A percentile compares a stretch with the other conserved stretches of the same genome.
phyloP scores from a whole-genome alignment of 1,284 basidiomycete genomes.

The Puccinia horiana region DNA sequence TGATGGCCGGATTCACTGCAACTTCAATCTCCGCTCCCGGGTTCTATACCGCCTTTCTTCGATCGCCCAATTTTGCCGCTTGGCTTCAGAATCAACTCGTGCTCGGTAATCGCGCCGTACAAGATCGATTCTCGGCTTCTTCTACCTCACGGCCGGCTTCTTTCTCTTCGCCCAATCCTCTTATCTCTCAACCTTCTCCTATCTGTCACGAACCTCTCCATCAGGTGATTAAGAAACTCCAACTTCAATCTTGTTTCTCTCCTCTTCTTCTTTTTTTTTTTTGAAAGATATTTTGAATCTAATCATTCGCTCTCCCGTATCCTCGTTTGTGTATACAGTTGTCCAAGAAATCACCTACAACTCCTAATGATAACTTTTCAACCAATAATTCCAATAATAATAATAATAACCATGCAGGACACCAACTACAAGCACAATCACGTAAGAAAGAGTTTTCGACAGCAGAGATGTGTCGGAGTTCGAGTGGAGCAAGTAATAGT shows the following conservation, averaged over 20 bases:
- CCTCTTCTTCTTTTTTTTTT: background rate
- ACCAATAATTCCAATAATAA: too few relatives aligned
- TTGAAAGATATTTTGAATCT: background rate
- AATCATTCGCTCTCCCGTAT: background rate
- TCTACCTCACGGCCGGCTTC: background rate
- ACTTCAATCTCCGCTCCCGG: background rate
- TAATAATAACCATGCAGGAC: background rate
- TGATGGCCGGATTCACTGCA: conserved; percentile 2
- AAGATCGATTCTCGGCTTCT: conserved; percentile 4
- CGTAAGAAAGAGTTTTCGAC: background rate
- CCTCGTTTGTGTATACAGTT: background rate
- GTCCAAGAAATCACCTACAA: background rate
- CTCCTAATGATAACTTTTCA: background rate
- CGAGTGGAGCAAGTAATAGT: background rate
- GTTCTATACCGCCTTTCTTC: conserved; percentile 36
- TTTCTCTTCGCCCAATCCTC: background rate
- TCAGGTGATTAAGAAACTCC: background rate
- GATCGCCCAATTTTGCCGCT: conserved; percentile 25
- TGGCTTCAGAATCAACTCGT: conserved; percentile 37
- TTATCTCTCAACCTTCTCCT: background rate
- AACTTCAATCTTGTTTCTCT: background rate
- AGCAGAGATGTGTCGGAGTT: background rate
- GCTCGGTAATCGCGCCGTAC: conserved; percentile 10
- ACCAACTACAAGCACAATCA: background rate
- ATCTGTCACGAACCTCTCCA: background rate